These are phyloP conservation scores for Lipomyces spencermartinsiae DNA, from an alignment of 805 yeast genomes.

Conservation along the genomic window DNA sequence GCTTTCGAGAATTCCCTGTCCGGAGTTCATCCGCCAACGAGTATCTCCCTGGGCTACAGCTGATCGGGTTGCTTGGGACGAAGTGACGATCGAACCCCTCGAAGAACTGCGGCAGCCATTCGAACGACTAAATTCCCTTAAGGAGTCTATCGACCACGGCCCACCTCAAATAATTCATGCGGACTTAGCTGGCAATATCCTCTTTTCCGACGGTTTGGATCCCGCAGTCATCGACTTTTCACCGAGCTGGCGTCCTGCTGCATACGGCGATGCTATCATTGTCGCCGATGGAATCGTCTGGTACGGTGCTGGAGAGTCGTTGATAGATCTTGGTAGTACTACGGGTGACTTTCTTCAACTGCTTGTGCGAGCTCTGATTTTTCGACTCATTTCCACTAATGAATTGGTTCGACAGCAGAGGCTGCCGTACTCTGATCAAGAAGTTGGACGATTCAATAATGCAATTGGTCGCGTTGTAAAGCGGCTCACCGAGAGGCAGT, in stretches of 20 bases:
- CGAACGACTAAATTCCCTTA: not conserved
- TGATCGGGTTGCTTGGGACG: constrained; percentile 7
- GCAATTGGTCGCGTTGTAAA: not conserved
- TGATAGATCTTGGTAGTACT: constrained; percentile 4
- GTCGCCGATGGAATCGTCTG: not conserved
- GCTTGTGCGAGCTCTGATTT: constrained; percentile 9
- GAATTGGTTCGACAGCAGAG: not conserved
- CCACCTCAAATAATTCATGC: constrained; percentile 6
- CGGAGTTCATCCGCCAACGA: constrained; percentile 4
- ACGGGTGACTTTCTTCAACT: not conserved
- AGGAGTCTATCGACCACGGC: not conserved
- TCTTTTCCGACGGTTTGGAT: not conserved
- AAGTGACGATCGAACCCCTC: constrained; percentile 1
- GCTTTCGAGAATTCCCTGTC: not conserved
- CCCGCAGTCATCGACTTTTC: constrained; percentile 8
- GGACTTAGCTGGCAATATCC: constrained; percentile 6
- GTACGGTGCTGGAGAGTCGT: not conserved
- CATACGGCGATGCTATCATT: constrained; percentile 5
- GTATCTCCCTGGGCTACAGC: constrained; percentile 6
- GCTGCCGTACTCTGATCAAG: not conserved
- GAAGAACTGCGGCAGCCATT: not conserved
- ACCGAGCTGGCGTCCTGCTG: constrained; percentile 8
- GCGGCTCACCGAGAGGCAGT: not conserved
- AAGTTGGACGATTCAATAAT: not conserved
- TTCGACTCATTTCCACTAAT: constrained; percentile 1